Base-by-base conservation (phyloP, 192 early-diverging fungal genomes). In the Jimgerdemannia flammicorona region DNA sequence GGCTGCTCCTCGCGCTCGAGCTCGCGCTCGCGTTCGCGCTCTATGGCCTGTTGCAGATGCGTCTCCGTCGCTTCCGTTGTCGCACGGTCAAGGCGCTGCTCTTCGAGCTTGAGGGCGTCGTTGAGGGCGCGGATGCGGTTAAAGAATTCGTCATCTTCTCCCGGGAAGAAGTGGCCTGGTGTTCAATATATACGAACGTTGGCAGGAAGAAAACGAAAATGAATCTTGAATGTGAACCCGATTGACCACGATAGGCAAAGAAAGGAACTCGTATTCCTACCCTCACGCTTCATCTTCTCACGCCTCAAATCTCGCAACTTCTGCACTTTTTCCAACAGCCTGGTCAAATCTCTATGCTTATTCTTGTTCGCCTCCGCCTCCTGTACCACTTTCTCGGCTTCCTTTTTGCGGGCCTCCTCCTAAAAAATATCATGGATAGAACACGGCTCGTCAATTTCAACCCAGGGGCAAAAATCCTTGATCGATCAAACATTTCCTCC, bases 141-240 rank as follows among this genome's bases (percentile, higher is more conserved):
- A 49, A 79, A 81, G 63, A 81, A 81, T 44, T 74, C 74, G 19
- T 81, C 42, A 29, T 76, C 80, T 68, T 81, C 77, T 59, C 78
- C 80, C 3, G 80, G 77, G 65, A 81, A 81, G 64, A 81, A 81
- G 42, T 79, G 80, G 42, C 80, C 80, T 75, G 63, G 63, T 39
- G 14, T 64, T 44, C 19, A 71, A 41, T 29, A n/a, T 65, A 42
- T 75, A 9, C n/a, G n/a, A n/a, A 42, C 19, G 43, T 68, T 42
- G 43, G 44, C 19, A 40, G 49, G 49, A 59, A 59, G 14, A 29
- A 29, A 29, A 29, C 29, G 29, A 29, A 29, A 29, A 29, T 29
- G 29, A 29, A 29, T 29, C 29, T 29, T 29, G 29, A 29, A 29
- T 29, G 1, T 29, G 29, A 29, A 29, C 0, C 29, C 29, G 29